Conservation (phyloP, 2,329 filamentous ascomycete species). For the Pseudocercospora fuligena region DNA sequence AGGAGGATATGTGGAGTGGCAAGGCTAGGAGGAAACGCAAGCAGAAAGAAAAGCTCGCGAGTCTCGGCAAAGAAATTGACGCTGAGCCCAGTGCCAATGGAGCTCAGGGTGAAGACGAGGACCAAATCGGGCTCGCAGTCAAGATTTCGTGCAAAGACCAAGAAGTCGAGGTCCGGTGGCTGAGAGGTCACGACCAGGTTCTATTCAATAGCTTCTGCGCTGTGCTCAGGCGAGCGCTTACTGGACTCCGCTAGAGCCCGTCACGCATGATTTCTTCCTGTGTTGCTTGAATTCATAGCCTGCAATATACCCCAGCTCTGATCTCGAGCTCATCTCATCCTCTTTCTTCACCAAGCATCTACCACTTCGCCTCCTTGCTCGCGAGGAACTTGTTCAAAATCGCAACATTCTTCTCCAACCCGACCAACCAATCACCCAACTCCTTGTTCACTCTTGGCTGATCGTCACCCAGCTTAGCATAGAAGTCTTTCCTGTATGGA, state of each 20-base stretch:
- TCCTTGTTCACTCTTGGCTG: slow-evolving; percentile 65
- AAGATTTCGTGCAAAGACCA: slow-evolving; percentile 45
- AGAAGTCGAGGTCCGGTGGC: slow-evolving; percentile 65
- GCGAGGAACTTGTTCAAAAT: slow-evolving; percentile 72
- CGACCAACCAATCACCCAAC: slow-evolving; percentile 73
- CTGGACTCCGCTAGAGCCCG: slow-evolving; percentile 1
- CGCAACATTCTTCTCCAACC: slow-evolving; percentile 76
- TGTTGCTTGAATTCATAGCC: not conserved
- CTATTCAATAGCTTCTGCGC: slow-evolving; percentile 89
- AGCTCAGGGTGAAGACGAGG: slow-evolving; percentile 40
- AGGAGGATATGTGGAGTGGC: slow-evolving; percentile 78
- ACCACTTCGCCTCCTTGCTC: slow-evolving; percentile 54
- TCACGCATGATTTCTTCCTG: not conserved
- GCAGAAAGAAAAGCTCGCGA: slow-evolving; percentile 37
- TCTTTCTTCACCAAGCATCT: slow-evolving; percentile 11
- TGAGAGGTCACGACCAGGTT: slow-evolving; percentile 72
- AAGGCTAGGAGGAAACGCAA: slow-evolving; percentile 68
- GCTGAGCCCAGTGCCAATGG: slow-evolving; percentile 21
- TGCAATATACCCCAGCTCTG: not conserved
- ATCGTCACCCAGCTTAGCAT: slow-evolving; percentile 78
- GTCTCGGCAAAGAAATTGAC: slow-evolving; percentile 12
- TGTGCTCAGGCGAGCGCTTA: slow-evolving; percentile 63
- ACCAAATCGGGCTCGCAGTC: slow-evolving; percentile 47
- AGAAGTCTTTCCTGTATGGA: slow-evolving; percentile 93
- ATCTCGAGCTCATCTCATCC: not conserved